Base-by-base conservation (phyloP, 352 stramenopile genomes). In the Phytophthora ohioensis region DNA sequence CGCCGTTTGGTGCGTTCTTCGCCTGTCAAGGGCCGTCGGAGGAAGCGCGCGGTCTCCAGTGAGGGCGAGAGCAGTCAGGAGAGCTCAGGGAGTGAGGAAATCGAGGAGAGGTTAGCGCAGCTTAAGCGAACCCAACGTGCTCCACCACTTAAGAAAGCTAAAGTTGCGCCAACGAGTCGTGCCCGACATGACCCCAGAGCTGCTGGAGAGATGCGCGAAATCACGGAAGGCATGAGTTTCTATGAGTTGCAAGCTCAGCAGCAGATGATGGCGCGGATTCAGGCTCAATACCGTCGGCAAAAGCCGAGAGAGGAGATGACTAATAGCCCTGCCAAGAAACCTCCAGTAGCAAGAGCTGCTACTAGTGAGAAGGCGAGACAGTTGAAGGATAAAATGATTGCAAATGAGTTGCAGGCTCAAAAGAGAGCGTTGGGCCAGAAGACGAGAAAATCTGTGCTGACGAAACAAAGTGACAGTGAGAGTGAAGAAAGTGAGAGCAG, bases 181-280 rank as follows among this genome's bases (percentile, higher is more conserved):
- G 31, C 38, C 1, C 58, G 55, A 36, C 46, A 17, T 52, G 43
- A 46, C 27, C 31, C 17, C 8, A 47, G 36, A 34, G 62, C 38
- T 13, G 45, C 49, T 46, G 61, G 53, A 46, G 60, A 64, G 46
- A 76, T 64, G 69, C 48, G 53, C 3, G 34, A 67, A 9, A 78
- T 88, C 27, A 75, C 66, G 7, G 76, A 90, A 57, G 70, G 61
- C 1, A 79, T 90, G 67, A 80, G 56, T 13, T 67, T 84, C 46
- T 74, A 73, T 27, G 81, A 90, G 56, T 59, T 90, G 17, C 81
- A 90, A 34, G 79, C 77, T 3, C 81, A 90, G 64, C 68, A 90
- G 54, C 75, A 75, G 27, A 63, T 81, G 51, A 70, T 83, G 43
- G 79, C 74, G 43, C 59, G 73, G 6, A 77, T 87, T 36, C 79